Evolutionary conservation across 1,139 yeast species (phyloP), one percentile per base, ranked within the genome.

Genomic region (Suhomyces yuchorum): DNA sequence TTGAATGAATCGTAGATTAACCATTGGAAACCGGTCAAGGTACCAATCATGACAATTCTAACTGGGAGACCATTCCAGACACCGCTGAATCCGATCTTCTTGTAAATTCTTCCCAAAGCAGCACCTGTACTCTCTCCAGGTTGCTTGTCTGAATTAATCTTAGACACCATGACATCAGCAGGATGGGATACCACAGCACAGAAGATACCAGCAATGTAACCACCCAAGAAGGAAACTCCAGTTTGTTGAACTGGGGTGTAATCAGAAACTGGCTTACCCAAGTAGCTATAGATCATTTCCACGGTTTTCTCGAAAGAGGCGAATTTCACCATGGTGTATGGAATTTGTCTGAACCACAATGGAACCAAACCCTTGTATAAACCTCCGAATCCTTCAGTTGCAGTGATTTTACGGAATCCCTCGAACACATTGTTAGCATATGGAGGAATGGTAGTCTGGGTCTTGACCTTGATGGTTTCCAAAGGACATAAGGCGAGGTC

Each of bases 1-100:
- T 92, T 92, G 79, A 92, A 92, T 12, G 96, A 86, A 70, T 92
- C 98, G 73, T 92, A 92, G 54, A 92, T 80, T 65, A 92, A 80
- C 97, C 97, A 92, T 77, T 92, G 98, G 80, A 87, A 82, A 54
- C 97, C 97, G 40, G 98, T 92, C 70, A 92, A 81, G 30, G 98
- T 91, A 76, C 97, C 97, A 67, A 92, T 82, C 98, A 92, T 92
- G 54, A 90, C 82, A 59, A 92, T 91, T 81, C 98, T 87, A 54
- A 91, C 93, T 23, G 92, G 88, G 56, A 92, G 81, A 47, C 98
- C 98, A 65, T 88, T 88, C 98, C 97, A 92, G 55, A 92, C 78
- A 26, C 98, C 98, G 33, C 66, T 73, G 66, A 92, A 92, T 5
- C 98, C 98, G 62, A 92, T 91, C 61, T 81, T 79, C 46, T 72